Base-by-base conservation (phyloP, 2,329 filamentous ascomycete genomes). In the Phyllosticta ampelicida region DNA sequence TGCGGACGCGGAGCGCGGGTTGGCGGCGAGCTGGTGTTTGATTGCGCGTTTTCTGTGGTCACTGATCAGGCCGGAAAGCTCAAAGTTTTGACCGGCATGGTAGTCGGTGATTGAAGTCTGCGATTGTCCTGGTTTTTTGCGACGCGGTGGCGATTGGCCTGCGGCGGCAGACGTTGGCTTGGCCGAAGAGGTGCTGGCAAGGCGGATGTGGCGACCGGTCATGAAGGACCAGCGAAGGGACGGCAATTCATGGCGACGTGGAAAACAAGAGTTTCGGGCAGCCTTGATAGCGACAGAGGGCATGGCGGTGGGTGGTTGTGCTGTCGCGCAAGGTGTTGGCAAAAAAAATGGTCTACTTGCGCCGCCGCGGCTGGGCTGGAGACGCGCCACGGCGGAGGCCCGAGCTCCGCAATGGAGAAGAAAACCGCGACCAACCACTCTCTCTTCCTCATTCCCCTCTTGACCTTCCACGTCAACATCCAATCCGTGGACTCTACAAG, bases 211-310 rank as follows among this genome's bases (percentile, higher is more conserved):
- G 11, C 58, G 59, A 5, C 53, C 21, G 28, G 54, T 30, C 19
- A 55, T 18, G 29, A 52, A 58, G 30, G 20, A 21, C 55, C 55
- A 58, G 59, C 59, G 58, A 19, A 60, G 29, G 30, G 30, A 48
- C 11, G 59, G 55, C 21, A 55, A 52, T 5, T 60, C 29, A 23
- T 51, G 30, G 48, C 19, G 48, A 48, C 48, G 21, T 23, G 52
- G 36, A 26, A 48, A 48, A 29, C 29, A 28, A 20, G 16, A n/a
- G 8, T 44, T 44, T n/a, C 16, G 36, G 5, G 36, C 36, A 44
- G 36, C 36, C 36, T n/a, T 44, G 36, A 51, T 19, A 19, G 49
- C 50, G 16, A 10, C 50, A 30, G 30, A 53, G 21, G 9, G 55
- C 55, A 57, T 57, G 4, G 16, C 9, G 23, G 28, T 16, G 10